Conservation (phyloP, 1,139 yeast species). For the Pichia sp. region DNA sequence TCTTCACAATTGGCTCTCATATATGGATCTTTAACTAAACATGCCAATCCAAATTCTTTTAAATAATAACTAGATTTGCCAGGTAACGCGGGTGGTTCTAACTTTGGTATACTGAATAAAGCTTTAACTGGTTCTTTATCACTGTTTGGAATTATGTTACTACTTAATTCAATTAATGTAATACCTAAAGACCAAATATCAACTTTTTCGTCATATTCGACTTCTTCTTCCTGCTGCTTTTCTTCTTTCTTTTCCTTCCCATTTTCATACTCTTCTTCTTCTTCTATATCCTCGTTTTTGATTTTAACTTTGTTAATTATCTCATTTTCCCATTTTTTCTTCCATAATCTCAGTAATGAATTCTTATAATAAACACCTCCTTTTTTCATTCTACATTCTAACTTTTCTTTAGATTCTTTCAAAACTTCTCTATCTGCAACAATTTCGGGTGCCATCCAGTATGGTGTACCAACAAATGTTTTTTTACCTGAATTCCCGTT, state of each 20-base stretch:
- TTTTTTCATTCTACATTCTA: constrained; percentile 10
- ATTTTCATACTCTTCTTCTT: not conserved
- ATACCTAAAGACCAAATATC: constrained; percentile 89
- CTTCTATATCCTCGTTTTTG: not conserved
- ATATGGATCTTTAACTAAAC: constrained; percentile 58
- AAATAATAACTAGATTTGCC: constrained; percentile 29
- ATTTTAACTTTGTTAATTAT: not conserved
- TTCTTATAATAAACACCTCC: constrained; percentile 7
- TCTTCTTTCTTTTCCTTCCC: not conserved
- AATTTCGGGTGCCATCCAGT: constrained; percentile 93
- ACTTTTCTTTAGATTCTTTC: constrained; percentile 5
- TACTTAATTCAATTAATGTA: constrained; percentile 67
- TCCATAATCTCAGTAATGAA: constrained; percentile 14
- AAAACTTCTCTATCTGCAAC: constrained; percentile 30
- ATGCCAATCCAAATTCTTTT: constrained; percentile 57
- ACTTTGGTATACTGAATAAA: constrained; percentile 62
- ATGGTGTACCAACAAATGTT: constrained; percentile 86
- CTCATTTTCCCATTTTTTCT: constrained; percentile 4
- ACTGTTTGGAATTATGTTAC: constrained; percentile 68
- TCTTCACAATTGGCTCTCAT: constrained; percentile 52
- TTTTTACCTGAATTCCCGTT: constrained; percentile 54
- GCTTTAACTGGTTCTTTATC: constrained; percentile 71
- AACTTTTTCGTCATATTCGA: constrained; percentile 70
- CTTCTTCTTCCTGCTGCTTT: constrained; percentile 13
- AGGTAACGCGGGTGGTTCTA: constrained; percentile 55